Percentiles rank a stretch among this genome's conserved stretches.
These are phyloP conservation scores for Candida dubliniensis DNA, from an alignment of 1,139 yeast genomes.

Conservation along the genomic window DNA sequence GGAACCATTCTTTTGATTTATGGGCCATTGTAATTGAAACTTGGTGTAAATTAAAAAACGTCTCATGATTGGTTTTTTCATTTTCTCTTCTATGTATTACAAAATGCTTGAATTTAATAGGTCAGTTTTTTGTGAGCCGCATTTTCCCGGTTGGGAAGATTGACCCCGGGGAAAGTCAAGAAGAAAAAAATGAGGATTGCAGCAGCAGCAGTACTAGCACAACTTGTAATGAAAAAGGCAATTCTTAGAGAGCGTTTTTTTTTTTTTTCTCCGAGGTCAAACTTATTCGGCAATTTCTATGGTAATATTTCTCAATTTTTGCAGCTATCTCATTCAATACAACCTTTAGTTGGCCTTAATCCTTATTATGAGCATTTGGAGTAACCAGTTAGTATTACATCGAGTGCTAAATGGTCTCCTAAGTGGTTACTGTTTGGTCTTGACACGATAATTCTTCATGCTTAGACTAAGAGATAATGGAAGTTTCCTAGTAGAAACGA, in stretches of 20 bases:
- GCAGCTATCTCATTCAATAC: background rate
- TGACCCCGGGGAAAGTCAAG: slow-evolving; percentile 4
- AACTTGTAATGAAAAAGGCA: too few relatives aligned
- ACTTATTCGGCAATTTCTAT: too few relatives aligned
- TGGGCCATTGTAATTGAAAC: background rate
- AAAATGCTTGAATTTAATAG: slow-evolving; percentile 8
- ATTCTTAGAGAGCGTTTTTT: background rate
- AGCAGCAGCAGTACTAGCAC: too few relatives aligned
- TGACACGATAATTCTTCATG: too few relatives aligned
- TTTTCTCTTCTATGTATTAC: slow-evolving; percentile 5
- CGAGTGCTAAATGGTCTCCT: too few relatives aligned
- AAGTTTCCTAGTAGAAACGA: too few relatives aligned
- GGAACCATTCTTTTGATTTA: background rate
- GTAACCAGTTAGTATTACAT: too few relatives aligned
- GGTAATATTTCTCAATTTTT: background rate
- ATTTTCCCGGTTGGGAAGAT: background rate
- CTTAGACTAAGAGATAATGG: too few relatives aligned
- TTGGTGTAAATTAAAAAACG: background rate
- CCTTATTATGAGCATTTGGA: too few relatives aligned
- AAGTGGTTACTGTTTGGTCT: too few relatives aligned
- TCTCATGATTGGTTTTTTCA: slow-evolving; percentile 3
- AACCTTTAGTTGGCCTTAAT: too few relatives aligned
- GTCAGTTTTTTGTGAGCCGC: slow-evolving; percentile 6
- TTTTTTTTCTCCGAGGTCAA: background rate
- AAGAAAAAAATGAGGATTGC: background rate